Evolutionary conservation across 2,329 filamentous ascomycete genomes (phyloP).

Genomic region (Fusarium sp.): DNA sequence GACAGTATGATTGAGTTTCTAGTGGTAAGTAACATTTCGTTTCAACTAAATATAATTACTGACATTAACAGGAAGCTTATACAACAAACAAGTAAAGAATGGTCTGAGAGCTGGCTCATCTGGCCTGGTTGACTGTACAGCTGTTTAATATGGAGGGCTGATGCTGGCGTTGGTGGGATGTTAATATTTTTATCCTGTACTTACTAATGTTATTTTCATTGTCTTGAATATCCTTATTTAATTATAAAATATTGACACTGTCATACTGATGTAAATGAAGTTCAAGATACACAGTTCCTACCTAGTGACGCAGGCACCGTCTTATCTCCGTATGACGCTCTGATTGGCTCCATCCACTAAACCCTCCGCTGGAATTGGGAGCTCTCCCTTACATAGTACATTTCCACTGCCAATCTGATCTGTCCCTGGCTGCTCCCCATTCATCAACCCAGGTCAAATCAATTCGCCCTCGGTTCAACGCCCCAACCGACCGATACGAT

Average conservation of each 20-base stretch:
- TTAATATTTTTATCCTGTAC: background rate
- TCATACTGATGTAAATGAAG: background rate
- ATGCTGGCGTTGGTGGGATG: background rate
- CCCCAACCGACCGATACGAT: slow-evolving; percentile 21
- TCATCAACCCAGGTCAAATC: slow-evolving; percentile 3
- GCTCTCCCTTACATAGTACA: slow-evolving; percentile 32
- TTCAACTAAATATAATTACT: background rate
- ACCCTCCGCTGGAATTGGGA: slow-evolving; percentile 29
- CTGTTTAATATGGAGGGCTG: background rate
- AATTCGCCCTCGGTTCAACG: slow-evolving; percentile 11
- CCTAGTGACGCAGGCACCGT: slow-evolving; percentile 15
- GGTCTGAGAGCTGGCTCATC: slow-evolving; percentile 25
- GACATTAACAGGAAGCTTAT: background rate
- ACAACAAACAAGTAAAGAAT: background rate
- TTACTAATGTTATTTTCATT: background rate
- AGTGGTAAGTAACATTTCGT: background rate
- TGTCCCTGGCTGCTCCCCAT: slow-evolving; percentile 26
- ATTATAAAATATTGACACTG: background rate
- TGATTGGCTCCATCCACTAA: slow-evolving; percentile 24
- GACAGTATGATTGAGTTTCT: slow-evolving; percentile 5
- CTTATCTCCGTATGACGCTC: background rate
- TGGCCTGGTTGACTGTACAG: background rate
- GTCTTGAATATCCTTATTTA: no score
- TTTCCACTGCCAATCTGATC: slow-evolving; percentile 18
- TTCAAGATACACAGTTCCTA: slow-evolving; percentile 15